Base-by-base conservation (phyloP, 257 asterid genomes). In the Anisodus acutangulus region DNA sequence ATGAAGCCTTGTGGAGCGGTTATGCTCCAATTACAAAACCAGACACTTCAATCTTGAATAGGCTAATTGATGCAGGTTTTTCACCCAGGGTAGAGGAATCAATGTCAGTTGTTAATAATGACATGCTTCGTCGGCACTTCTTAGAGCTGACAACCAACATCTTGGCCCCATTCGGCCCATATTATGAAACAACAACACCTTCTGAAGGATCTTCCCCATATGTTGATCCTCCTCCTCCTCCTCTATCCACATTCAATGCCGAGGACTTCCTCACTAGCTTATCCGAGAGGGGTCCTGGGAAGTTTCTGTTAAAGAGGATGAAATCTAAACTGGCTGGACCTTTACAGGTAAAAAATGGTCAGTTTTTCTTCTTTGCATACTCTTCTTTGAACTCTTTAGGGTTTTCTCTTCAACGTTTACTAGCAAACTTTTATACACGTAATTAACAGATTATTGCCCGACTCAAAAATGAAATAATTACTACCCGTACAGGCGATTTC, bases 11-110 rank as follows among this genome's bases (percentile, higher is more conserved):
- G 79, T 97, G 99, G 99, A 86, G 92, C 78, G 91, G 90, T 85
- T 97, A 95, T 86, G 91, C 86, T 88, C 88, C 95, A 16, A 90
- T 97, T 72, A 97, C 97, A 64, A 97, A 95, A 86, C 98, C 97
- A 6, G 99, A 97, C 74, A 97, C 99, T 45, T 92, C 98, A 62
- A 93, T 97, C 87, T 89, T 97, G 89, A 97, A 97, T 86, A 90
- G 99, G 93, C 92, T 97, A 60, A 91, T 97, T 87, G 98, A 97
- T 94, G 99, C 98, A 64, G 99, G 99, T 84, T 51, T 93, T 92
- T 97, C 98, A 57, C 99, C 99, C 54, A 91, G 98, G 88, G 98
- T 95, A 84, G 99, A 97, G 89, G 99, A 97, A 93, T 95, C 99
- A 3, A 97, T 95, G 99, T 97, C 99, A 13, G 98, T 97, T 84